These are phyloP conservation scores for Pythium sp. DNA, from an alignment of 352 stramenopile species.

Conservation along the genomic window DNA sequence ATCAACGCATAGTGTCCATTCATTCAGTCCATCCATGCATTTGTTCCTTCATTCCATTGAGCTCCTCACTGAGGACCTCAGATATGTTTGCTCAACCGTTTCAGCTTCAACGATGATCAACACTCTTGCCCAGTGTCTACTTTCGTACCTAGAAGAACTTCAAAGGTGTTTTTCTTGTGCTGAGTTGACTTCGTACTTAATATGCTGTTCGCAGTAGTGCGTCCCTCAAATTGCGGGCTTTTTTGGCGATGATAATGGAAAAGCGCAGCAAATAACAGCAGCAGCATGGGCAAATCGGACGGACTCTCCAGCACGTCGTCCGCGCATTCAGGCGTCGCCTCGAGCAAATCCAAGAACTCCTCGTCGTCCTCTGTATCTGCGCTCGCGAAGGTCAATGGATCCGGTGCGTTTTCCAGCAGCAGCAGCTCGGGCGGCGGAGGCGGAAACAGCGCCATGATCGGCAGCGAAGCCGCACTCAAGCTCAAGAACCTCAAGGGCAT, in stretches of 20 bases:
- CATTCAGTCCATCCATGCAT: not conserved
- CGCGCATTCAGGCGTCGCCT: not conserved
- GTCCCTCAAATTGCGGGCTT: not conserved
- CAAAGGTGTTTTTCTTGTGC: not conserved
- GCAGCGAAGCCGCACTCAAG: slow-evolving; percentile 34
- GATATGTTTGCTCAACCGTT: not conserved
- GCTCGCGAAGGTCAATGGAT: slow-evolving; percentile 15
- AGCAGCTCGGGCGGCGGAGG: slow-evolving; percentile 5
- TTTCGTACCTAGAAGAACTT: not conserved
- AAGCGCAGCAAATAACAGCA: not conserved
- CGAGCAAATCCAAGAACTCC: slow-evolving; percentile 17
- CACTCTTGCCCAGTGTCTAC: no score
- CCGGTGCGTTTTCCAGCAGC: not conserved
- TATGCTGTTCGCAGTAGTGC: not conserved
- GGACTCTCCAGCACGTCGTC: not conserved
- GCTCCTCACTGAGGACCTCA: no score
- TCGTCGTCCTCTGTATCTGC: slow-evolving; percentile 2
- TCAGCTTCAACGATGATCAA: not conserved
- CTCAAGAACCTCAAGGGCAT: slow-evolving; percentile 58
- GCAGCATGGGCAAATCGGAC: slow-evolving; percentile 12
- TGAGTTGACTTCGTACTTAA: not conserved
- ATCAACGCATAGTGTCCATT: not conserved
- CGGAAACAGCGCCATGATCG: slow-evolving; percentile 18
- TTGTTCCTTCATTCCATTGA: not conserved
- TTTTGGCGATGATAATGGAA: slow-evolving; percentile 1